A percentile compares a stretch with the other conserved stretches of the same genome.
These are phyloP conservation scores for Epichloe gansuensis DNA, from an alignment of 2,329 filamentous ascomycete genomes.

Conservation along the genomic window DNA sequence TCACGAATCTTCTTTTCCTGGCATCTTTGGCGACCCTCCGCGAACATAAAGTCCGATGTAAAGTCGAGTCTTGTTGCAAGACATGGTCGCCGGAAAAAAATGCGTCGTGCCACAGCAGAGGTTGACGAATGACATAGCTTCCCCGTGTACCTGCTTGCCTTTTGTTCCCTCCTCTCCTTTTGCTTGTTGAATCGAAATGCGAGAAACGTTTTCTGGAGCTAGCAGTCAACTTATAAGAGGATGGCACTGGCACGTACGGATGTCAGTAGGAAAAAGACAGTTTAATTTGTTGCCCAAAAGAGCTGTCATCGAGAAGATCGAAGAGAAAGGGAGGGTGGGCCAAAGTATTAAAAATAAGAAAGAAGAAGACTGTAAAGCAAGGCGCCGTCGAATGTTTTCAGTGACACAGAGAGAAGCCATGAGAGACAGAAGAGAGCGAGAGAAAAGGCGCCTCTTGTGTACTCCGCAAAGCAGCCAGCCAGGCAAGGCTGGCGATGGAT, in stretches of 20 bases:
- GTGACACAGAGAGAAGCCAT: background rate
- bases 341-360: background rate
- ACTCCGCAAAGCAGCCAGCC: background rate
- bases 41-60: slow-evolving; percentile 8
- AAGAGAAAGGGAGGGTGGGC: background rate
- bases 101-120: background rate
- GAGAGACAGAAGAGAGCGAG: background rate
- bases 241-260: background rate
- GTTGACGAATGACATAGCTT: background rate
- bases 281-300: no score
- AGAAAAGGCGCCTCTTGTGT: background rate
- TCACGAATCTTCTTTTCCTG: slow-evolving; percentile 6
- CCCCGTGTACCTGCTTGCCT: background rate
- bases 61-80: slow-evolving; percentile 4
- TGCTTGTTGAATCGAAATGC: background rate
- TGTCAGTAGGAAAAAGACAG: no score
- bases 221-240: background rate
- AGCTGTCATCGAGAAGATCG: no score
- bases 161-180: background rate
- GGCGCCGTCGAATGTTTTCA: background rate
- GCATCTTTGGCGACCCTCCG: slow-evolving; percentile 4
- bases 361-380: background rate
- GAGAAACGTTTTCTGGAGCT: background rate
- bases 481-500: slow-evolving; percentile 1
- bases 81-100: background rate